Evolutionary conservation across 306 rosid genomes (phyloP).

Genomic region (Glycine tomentella): DNA sequence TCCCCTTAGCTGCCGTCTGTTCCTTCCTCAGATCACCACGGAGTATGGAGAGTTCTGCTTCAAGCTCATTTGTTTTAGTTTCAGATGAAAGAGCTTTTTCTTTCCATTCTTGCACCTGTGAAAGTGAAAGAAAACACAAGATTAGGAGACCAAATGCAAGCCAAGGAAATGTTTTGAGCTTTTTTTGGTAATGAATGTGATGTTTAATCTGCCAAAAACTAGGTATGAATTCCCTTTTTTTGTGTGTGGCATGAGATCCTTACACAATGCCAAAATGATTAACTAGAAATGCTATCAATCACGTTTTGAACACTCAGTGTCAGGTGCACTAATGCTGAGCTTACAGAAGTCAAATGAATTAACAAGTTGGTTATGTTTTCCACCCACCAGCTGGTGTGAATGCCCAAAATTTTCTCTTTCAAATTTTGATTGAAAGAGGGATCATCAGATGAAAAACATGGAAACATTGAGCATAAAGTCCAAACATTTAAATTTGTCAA

Average conservation of each 20-base stretch:
- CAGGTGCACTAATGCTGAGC: background rate
- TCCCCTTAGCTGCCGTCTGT: conserved; percentile 35
- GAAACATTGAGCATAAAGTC: background rate
- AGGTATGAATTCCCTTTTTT: too few relatives aligned
- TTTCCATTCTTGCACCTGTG: conserved; percentile 90
- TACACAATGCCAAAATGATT: background rate
- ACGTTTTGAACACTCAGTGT: background rate
- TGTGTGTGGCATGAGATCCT: background rate
- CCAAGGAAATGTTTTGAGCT: too few relatives aligned
- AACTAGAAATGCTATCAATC: conserved; percentile 4
- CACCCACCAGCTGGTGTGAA: background rate
- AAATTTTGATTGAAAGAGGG: background rate
- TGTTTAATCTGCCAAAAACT: too few relatives aligned
- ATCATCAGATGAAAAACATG: background rate
- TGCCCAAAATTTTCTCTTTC: background rate
- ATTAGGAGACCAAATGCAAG: background rate
- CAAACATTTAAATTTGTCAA: background rate
- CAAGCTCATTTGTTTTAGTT: conserved; percentile 57
- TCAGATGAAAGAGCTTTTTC: conserved; percentile 71
- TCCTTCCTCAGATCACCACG: conserved; percentile 57
- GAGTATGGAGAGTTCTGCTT: conserved; percentile 54
- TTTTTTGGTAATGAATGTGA: too few relatives aligned
- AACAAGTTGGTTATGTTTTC: background rate
- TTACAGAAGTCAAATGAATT: too few relatives aligned
- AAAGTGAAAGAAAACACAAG: background rate